Evolutionary conservation across 2,329 filamentous ascomycete species (phyloP), one percentile per base, ranked within the genome.

Genomic region (Aspergillus novoparasiticus): DNA sequence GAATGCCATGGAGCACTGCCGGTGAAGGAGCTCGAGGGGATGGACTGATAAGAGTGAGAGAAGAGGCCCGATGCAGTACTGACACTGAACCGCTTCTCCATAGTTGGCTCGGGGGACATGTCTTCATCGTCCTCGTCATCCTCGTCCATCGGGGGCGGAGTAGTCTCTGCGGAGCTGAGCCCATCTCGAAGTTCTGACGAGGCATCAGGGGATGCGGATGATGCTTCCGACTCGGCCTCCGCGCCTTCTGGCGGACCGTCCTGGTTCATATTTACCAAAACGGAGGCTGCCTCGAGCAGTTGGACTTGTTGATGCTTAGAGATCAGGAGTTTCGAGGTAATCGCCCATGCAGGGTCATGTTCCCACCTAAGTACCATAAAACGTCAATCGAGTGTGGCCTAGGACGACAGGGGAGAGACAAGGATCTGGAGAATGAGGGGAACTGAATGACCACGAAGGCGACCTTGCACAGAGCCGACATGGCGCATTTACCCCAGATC

Each of bases 241-340:
- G 87, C 89, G 62, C 89, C 87, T 72, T 87, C 88, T 53, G 87
- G 89, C 46, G 85, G 82, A 55, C 83, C 84, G 66, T 90, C 85
- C 62, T 81, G 76, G 73, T 88, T 97, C 94, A 99, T 98, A 74
- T 89, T 90, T 63, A 98, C 90, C 68, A 99, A 84, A 58, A 98
- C 95, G n/a, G 93, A 96, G 45, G 95, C 95, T 46, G 95, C 95
- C 81, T 99, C 95, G 64, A 99, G 87, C 64, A 99, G 86, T 79
- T 99, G 95, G 59, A 99, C 95, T 83, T 99, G 95, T 81, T 99
- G 95, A 80, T 99, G 95, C 86, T 99, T 99, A 72, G 94, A 98
- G 73, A 99, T 98, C 77, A 98, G 89, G 76, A 98, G 85, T 82
- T 98, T 98, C 72, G 95, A 98, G 61, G 95, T 99, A 78, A 90